These are phyloP conservation scores for Ustilago bromivora DNA, from an alignment of 1,284 basidiomycete species.

Conservation along the genomic window DNA sequence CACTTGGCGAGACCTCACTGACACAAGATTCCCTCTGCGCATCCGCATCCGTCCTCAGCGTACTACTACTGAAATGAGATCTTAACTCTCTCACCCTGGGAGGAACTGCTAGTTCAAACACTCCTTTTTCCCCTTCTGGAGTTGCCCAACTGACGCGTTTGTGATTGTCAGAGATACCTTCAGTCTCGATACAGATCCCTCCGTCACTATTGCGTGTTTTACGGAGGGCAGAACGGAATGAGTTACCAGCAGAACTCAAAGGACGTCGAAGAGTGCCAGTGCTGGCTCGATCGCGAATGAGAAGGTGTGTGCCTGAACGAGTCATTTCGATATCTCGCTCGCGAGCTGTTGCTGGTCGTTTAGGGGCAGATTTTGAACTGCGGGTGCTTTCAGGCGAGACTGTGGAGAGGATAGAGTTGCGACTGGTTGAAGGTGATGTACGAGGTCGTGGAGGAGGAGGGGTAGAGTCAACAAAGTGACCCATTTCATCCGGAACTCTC, in stretches of 20 bases:
- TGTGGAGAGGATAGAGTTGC: neutral
- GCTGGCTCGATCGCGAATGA: slow-evolving; percentile 26
- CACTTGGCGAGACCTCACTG: slow-evolving; percentile 19
- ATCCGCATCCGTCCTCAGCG: neutral
- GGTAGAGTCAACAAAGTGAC: neutral
- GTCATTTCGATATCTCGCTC: slow-evolving; percentile 37
- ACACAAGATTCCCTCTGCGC: neutral
- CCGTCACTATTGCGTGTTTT: slow-evolving; percentile 6
- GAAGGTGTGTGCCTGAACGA: slow-evolving; percentile 21
- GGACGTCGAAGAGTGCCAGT: slow-evolving; percentile 19
- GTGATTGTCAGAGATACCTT: slow-evolving; percentile 14
- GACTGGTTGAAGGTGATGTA: neutral
- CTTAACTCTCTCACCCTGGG: slow-evolving; percentile 3
- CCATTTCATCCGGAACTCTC: neutral
- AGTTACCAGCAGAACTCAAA: slow-evolving; percentile 20
- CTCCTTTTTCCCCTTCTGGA: neutral
- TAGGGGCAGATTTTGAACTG: neutral
- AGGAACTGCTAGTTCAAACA: slow-evolving; percentile 9
- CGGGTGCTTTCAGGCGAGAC: neutral
- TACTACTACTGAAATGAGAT: slow-evolving; percentile 33
- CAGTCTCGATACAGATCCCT: slow-evolving; percentile 39
- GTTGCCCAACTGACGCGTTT: neutral
- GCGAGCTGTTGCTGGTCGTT: slow-evolving; percentile 26
- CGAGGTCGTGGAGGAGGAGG: neutral
- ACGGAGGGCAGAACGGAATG: slow-evolving; percentile 15